Evolutionary conservation across 1,284 basidiomycete species (phyloP), one percentile per base, ranked within the genome.

Genomic region (Cryptococcus sp.): DNA sequence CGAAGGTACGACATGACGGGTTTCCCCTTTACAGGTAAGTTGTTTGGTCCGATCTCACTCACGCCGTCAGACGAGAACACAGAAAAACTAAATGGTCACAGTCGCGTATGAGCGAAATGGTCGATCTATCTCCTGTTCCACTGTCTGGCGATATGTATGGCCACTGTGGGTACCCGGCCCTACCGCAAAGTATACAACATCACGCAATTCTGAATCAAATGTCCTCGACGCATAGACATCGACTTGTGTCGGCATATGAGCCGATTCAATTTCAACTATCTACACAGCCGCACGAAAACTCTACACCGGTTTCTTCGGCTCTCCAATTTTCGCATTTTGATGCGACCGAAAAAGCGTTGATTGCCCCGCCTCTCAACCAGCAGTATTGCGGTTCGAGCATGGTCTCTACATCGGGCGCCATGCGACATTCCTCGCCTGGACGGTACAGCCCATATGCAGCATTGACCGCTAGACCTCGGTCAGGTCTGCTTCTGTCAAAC

Each of bases 1-100:
- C 91, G 42, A 89, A 93, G 69, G 78, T 88, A 38, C 90, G 88
- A 37, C 80, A 83, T 1, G 91, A 95, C 71, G 91, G 91, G 53
- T 66, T 87, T 5, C 85, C 85, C 32, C 82, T 88, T 30, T 96
- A 94, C 72, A 82, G 87, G 71, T 76, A 51, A 59, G 71, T 67
- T 31, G 6, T 4, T 4, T 8, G 8, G 44, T 11, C 10, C 7
- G 30, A 11, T 35, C 15, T 46, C 33, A 41, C 38, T 43, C 44
- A 46, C 13, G 15, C 15, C 14, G 33, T 15, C 50, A 71, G 69
- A 41, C 68, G 70, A 5, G 71, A 73, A 57, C 64, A 64, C 1
- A 68, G 71, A 43, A 66, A 70, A 45, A 66, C 67, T 4, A 57
- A 45, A 7, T 67, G 66, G 13, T 67, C 70, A 30, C 52, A 54